Percentiles rank a stretch among this genome's conserved stretches.
phyloP scores from a whole-genome alignment of 768 basidiomycete genomes.

The Trametes coccinea region DNA sequence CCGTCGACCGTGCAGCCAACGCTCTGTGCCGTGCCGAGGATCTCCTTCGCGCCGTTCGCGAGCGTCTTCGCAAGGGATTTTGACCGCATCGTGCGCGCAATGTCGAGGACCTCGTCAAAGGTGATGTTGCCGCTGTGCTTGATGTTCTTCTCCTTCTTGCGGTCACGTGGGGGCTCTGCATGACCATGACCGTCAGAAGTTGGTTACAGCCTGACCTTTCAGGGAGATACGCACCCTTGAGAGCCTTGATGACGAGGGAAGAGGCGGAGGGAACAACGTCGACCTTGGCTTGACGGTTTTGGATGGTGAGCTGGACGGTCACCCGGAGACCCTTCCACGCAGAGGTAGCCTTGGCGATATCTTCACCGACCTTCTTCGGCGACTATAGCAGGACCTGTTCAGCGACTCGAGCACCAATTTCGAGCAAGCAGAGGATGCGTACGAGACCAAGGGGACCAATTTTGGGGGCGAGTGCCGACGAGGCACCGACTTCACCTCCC shows the following conservation, averaged over 20 bases:
- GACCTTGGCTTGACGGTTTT: constrained; percentile 98
- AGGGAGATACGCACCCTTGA: constrained; percentile 74
- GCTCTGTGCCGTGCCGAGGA: constrained; percentile 95
- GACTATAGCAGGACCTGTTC: constrained; percentile 56
- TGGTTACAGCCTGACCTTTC: not conserved
- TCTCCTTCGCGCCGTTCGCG: constrained; percentile 92
- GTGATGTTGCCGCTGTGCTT: constrained; percentile 95
- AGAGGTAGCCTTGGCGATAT: constrained; percentile 98
- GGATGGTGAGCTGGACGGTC: constrained; percentile 97
- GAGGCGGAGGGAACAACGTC: constrained; percentile 97
- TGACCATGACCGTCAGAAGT: not conserved
- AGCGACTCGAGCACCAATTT: constrained; percentile 13
- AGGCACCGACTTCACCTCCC: constrained; percentile 99
- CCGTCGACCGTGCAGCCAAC: constrained; percentile 97
- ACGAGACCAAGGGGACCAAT: constrained; percentile 99
- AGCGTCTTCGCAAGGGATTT: constrained; percentile 94
- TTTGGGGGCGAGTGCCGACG: constrained; percentile 97
- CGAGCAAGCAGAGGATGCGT: constrained; percentile 34
- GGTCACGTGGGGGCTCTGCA: constrained; percentile 95
- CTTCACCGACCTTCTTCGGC: constrained; percentile 99
- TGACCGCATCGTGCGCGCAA: constrained; percentile 93
- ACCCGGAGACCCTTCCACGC: constrained; percentile 99
- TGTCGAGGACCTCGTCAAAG: constrained; percentile 91
- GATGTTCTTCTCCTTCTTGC: constrained; percentile 99
- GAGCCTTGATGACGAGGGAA: constrained; percentile 94